Base-by-base conservation (phyloP, 306 rosid species). In the Ormosia semicastrata region DNA sequence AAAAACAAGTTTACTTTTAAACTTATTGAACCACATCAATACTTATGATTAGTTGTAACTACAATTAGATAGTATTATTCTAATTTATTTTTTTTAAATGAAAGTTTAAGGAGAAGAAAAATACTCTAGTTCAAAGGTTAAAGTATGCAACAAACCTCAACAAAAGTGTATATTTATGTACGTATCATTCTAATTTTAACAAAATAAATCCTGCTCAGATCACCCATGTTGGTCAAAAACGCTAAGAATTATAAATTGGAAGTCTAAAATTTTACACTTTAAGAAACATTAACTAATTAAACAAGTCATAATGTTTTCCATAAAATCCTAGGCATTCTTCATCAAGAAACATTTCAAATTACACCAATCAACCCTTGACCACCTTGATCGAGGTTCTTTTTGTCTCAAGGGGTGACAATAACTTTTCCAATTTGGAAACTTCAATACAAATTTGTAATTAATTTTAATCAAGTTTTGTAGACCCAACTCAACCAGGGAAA, bases 321-420 rank as follows among this genome's bases (percentile, higher is more conserved):
- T 37, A 32, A 69, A 44, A 75, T n/a, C 82, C 40, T 29, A 60
- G 63, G 57, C 76, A 85, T 53, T 76, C 82, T 75, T 47, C 70
- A 8, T 47, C 3, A 11, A 70, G 82, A 69, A 85, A 69, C 75
- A 75, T 66, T 6, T 49, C n/a, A 15, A 63, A 14, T 30, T 41
- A 52, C 32, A 60, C 44, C 53, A 39, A 54, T 65, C 11, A 29
- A 71, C 71, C 14, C 36, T 29, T 4, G 64, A 3, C 41, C 78
- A 54, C 69, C 18, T 10, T 36, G 50, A 15, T 73, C 49, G 29
- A 17, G 7, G n/a, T 37, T 37, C 14, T 70, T 71, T 47, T 69
- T 59, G 11, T 59, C 47, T 49, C 8, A 5, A 60, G 67, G 47
- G 30, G 18, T 58, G 81, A 79, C 78, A 79, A 15, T 34, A 54